These are phyloP conservation scores for Zygotorulaspora florentina DNA, from an alignment of 805 yeast genomes.

Conservation along the genomic window DNA sequence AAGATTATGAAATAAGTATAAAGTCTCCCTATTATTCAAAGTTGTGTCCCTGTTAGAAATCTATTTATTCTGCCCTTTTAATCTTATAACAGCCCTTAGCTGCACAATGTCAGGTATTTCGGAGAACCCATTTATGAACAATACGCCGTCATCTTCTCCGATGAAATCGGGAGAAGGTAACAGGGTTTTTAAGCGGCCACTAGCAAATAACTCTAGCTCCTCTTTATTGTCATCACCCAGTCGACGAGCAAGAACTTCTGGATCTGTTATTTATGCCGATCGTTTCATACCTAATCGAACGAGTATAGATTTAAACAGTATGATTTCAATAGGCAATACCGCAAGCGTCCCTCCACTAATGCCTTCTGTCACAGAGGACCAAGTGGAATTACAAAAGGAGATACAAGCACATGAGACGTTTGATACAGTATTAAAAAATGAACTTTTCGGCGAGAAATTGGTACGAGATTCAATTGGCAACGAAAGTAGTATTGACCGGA, in stretches of 20 bases:
- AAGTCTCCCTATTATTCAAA: neutral
- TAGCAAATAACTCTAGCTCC: slow-evolving; percentile 22
- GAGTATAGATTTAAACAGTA: slow-evolving; percentile 84
- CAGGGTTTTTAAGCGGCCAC: slow-evolving; percentile 20
- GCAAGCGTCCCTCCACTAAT: slow-evolving; percentile 26
- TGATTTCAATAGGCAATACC: slow-evolving; percentile 44
- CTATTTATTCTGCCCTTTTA: neutral
- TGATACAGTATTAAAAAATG: slow-evolving; percentile 80
- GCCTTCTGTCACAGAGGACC: slow-evolving; percentile 39
- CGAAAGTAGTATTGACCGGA: slow-evolving; percentile 33
- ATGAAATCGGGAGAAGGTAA: slow-evolving; percentile 21
- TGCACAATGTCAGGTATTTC: slow-evolving; percentile 13
- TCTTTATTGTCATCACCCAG: slow-evolving; percentile 30
- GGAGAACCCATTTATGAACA: slow-evolving; percentile 32
- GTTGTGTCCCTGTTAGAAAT: neutral
- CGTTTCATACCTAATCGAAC: slow-evolving; percentile 84
- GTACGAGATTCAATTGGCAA: slow-evolving; percentile 41
- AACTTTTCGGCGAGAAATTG: slow-evolving; percentile 83
- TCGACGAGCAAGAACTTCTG: slow-evolving; percentile 32
- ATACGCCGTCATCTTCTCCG: slow-evolving; percentile 35
- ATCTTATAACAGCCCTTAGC: neutral
- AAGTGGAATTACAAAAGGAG: slow-evolving; percentile 62
- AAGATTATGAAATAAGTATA: neutral
- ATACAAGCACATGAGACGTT: slow-evolving; percentile 86
- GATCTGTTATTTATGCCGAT: slow-evolving; percentile 57